phyloP scores from a whole-genome alignment of 305 asterid genomes.

The Stenogyne calaminthoides region DNA sequence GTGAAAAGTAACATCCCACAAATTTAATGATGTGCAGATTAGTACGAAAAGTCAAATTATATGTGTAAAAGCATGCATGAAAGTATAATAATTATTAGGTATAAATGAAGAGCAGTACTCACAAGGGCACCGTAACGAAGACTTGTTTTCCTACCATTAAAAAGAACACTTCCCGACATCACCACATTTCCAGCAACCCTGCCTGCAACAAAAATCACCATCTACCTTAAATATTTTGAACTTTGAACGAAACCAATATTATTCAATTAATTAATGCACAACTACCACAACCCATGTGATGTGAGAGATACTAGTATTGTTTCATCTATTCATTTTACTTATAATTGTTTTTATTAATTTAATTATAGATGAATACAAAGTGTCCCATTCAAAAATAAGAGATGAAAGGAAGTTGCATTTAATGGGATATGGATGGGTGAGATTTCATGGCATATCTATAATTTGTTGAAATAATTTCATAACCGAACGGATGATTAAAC shows the following conservation, averaged over 20 bases:
- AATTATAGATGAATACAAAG: neutral
- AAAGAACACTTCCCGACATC: conserved; percentile 69
- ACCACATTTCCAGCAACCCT: conserved; percentile 73
- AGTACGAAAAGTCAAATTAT: no score
- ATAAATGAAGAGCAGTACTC: conserved; percentile 23
- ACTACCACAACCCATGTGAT: conserved; percentile 36
- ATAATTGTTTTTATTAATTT: no score
- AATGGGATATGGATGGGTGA: neutral
- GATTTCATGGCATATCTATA: no score
- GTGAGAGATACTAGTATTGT: no score
- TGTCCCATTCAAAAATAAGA: neutral
- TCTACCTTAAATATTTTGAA: neutral
- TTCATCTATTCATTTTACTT: no score
- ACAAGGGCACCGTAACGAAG: conserved; percentile 71
- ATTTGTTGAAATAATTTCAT: no score
- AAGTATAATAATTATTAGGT: no score
- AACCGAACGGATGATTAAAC: no score
- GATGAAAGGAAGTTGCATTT: neutral
- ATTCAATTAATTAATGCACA: conserved; percentile 26
- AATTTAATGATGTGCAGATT: no score
- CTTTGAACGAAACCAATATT: neutral
- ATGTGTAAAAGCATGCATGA: neutral
- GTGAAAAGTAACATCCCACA: no score
- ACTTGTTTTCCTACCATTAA: conserved; percentile 74
- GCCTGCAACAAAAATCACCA: conserved; percentile 56